phyloP scores from a whole-genome alignment of 345 rosid genomes.

The Brassica cretica region DNA sequence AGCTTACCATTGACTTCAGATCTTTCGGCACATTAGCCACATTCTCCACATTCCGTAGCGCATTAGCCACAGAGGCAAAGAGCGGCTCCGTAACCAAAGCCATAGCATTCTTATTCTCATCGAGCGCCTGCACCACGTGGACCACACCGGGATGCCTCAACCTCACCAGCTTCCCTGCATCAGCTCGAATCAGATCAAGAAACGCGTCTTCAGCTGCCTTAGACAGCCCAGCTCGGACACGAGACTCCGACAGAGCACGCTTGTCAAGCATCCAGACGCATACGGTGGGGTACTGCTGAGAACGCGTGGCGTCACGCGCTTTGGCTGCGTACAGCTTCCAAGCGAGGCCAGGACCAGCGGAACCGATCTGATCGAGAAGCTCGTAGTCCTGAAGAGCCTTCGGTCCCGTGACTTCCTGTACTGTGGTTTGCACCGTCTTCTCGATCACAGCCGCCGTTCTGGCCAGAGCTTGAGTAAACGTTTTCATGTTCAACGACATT shows the following conservation, averaged over 20 bases:
- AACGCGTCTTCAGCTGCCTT: constrained; percentile 86
- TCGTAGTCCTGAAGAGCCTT: constrained; percentile 89
- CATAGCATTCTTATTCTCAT: constrained; percentile 90
- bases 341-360: constrained; percentile 95
- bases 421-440: constrained; percentile 94
- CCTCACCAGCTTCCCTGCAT: constrained; percentile 76
- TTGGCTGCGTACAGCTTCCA: constrained; percentile 88
- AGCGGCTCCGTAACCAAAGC: constrained; percentile 98
- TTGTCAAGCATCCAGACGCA: constrained; percentile 97
- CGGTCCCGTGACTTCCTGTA: constrained; percentile 97
- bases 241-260: constrained; percentile 73
- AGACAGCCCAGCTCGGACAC: constrained; percentile 74
- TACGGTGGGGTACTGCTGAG: constrained; percentile 86
- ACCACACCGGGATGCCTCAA: constrained; percentile 96
- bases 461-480: constrained; percentile 90
- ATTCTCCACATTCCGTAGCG: constrained; percentile 84
- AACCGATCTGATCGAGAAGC: constrained; percentile 93
- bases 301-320: constrained; percentile 67
- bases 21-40: constrained; percentile 76
- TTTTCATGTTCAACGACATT: constrained; percentile 94
- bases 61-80: constrained; percentile 84
- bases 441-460: constrained; percentile 95
- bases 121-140: constrained; percentile 94
- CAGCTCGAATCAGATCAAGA: constrained; percentile 80
- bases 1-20: constrained; percentile 77